phyloP scores from a whole-genome alignment of 768 basidiomycete genomes.

The Roridomyces roridus region DNA sequence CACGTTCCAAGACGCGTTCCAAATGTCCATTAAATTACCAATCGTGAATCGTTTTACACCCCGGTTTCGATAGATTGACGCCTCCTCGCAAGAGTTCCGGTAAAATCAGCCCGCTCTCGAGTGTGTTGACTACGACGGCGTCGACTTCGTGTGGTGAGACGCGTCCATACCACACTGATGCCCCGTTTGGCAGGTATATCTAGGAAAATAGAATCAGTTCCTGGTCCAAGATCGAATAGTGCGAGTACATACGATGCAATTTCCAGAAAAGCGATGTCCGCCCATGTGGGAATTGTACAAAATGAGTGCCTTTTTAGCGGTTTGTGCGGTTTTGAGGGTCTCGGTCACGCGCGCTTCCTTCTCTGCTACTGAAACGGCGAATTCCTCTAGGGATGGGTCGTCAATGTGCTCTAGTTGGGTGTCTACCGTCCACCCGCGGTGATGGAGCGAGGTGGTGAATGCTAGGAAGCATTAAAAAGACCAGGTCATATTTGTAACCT shows the following conservation, averaged over 20 bases:
- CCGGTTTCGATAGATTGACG: constrained; percentile 74
- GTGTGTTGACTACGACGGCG: constrained; percentile 84
- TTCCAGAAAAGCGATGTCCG: constrained; percentile 94
- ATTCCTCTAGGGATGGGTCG: constrained; percentile 68
- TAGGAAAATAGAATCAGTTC: neutral
- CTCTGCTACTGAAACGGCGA: constrained; percentile 56
- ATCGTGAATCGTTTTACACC: constrained; percentile 69
- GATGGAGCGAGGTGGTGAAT: constrained; percentile 66
- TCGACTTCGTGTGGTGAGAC: constrained; percentile 90
- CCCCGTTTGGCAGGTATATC: constrained; percentile 89
- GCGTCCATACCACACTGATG: constrained; percentile 94
- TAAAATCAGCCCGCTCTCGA: constrained; percentile 83
- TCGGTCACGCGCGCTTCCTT: constrained; percentile 60
- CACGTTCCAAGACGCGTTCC: neutral
- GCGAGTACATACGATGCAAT: constrained; percentile 38
- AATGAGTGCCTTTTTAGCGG: constrained; percentile 77
- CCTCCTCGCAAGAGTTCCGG: constrained; percentile 90
- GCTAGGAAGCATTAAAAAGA: constrained; percentile 44
- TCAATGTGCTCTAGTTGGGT: constrained; percentile 67
- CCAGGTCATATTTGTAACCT: constrained; percentile 13
- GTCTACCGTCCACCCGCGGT: constrained; percentile 76
- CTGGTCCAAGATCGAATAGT: too few relatives aligned
- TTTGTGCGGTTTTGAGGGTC: constrained; percentile 55
- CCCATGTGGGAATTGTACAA: constrained; percentile 90
- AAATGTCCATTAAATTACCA: constrained; percentile 60